Conservation (phyloP, 306 rosid genomes). For the Dalbergia cochinchinensis region DNA sequence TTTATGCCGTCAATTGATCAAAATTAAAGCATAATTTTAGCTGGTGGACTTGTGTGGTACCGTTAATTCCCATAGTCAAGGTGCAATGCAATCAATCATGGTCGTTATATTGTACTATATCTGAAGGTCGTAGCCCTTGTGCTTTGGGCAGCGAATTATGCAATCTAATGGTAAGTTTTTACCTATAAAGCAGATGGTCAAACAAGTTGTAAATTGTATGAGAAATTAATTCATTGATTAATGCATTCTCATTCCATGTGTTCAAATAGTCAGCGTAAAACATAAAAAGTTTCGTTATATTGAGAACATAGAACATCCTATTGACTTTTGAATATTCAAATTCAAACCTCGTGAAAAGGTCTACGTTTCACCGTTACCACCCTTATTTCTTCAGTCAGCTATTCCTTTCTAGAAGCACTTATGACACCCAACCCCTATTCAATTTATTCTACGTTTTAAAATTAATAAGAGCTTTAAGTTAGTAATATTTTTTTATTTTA, state of each 20-base stretch:
- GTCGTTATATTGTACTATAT: too few relatives aligned
- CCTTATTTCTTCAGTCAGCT: slow-evolving; percentile 14
- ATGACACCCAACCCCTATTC: not conserved
- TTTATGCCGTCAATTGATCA: too few relatives aligned
- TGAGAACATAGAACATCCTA: not conserved
- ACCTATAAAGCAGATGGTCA: not conserved
- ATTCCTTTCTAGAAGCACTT: slow-evolving; percentile 14
- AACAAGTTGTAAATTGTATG: not conserved
- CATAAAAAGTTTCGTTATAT: not conserved
- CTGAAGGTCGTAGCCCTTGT: too few relatives aligned
- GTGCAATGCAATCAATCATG: too few relatives aligned
- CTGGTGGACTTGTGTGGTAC: too few relatives aligned
- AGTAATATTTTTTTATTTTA: too few relatives aligned
- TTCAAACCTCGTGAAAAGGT: not conserved
- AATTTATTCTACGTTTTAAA: not conserved
- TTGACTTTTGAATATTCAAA: slow-evolving; percentile 16
- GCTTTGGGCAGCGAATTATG: not conserved
- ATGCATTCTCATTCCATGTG: not conserved
- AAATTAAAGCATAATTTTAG: too few relatives aligned
- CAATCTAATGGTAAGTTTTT: not conserved
- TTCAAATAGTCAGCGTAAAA: slow-evolving; percentile 1
- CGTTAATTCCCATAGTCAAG: too few relatives aligned
- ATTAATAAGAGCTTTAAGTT: not conserved
- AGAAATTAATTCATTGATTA: not conserved
- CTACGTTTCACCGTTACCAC: slow-evolving; percentile 32